Evolutionary conservation across 2,329 filamentous ascomycete species (phyloP), one percentile per base, ranked within the genome.

Genomic region (Aspergillus proliferans): DNA sequence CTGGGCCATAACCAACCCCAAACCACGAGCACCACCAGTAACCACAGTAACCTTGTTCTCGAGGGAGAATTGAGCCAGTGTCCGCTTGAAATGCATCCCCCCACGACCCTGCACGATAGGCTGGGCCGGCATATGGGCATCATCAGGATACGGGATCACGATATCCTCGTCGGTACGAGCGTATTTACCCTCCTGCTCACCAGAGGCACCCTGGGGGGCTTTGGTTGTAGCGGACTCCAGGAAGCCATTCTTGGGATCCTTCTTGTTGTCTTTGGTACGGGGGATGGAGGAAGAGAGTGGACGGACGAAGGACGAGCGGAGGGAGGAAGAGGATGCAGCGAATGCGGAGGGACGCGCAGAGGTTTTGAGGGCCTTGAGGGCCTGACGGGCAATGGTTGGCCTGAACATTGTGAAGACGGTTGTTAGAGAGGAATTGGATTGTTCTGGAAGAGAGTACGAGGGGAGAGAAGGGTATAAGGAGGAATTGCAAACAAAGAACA

Each of bases 1-100:
- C 74, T 95, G 90, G 46, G 86, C 87, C 87, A 97, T 96, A 59
- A 94, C 90, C 52, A 96, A 76, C 36, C 92, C 92, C 50, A 97
- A 72, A 6, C 92, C 92, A 64, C 91, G 80, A 22, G 92, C 92
- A 64, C 91, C 92, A 46, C 92, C 92, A 1, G 92, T 97, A 36
- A 97, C 87, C 38, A 96, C 77, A 43, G 83, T 89, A 7, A 91
- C 87, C 64, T 85, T 86, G 52, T 84, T 87, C 66, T 95, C 86
- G 30, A 97, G 80, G 7, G 89, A 92, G 74, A 96, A 97, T 40
- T 83, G 83, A 30, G 87, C 84, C 24, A 96, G 80, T 0, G 90
- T 95, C 22, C 89, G 85, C 75, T 89, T 90, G 71, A 88, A 86
- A 63, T 93, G 87, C 64, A 85, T 80, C 15, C 88, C 88, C 52